Percentiles rank a stretch among this genome's conserved stretches.
Conservation (phyloP, 108 stramenopile species). For the Chaetoceros tenuissimus region DNA sequence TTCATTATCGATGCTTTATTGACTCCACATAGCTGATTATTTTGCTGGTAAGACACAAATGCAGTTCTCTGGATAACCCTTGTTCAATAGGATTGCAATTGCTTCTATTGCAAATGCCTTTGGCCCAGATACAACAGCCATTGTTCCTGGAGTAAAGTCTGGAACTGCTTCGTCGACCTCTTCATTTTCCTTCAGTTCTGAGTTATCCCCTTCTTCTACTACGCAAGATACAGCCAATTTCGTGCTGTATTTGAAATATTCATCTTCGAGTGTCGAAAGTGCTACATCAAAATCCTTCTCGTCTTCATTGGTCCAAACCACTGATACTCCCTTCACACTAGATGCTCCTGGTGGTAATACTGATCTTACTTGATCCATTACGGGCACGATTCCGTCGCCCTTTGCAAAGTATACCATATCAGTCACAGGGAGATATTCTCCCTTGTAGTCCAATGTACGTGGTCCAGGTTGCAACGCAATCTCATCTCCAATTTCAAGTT, state of each 20-base stretch:
- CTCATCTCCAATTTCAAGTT: conserved; percentile 59
- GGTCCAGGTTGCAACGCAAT: conserved; percentile 59
- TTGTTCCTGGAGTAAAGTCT: conserved; percentile 58
- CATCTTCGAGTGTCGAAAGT: conserved; percentile 49
- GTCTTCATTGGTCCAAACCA: conserved; percentile 54
- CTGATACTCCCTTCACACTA: conserved; percentile 46
- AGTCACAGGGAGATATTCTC: conserved; percentile 60
- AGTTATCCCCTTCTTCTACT: conserved; percentile 34
- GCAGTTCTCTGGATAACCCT: conserved; percentile 63
- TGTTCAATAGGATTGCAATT: conserved; percentile 34
- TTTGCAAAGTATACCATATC: conserved; percentile 60
- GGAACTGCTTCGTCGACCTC: conserved; percentile 50
- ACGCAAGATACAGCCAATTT: conserved; percentile 67
- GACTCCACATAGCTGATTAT: no score
- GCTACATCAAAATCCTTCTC: conserved; percentile 53
- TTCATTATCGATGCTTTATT: no score
- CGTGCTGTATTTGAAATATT: conserved; percentile 56
- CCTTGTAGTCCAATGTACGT: conserved; percentile 34
- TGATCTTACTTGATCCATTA: conserved; percentile 53
- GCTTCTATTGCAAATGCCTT: conserved; percentile 43
- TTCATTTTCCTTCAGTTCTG: conserved; percentile 29
- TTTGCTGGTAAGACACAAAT: conserved; percentile 57
- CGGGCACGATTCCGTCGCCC: conserved; percentile 55
- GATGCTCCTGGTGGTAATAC: conserved; percentile 41
- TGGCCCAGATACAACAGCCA: conserved; percentile 64